phyloP scores from a whole-genome alignment of 805 yeast species.

The Ogataea nakhonphanomensis region DNA sequence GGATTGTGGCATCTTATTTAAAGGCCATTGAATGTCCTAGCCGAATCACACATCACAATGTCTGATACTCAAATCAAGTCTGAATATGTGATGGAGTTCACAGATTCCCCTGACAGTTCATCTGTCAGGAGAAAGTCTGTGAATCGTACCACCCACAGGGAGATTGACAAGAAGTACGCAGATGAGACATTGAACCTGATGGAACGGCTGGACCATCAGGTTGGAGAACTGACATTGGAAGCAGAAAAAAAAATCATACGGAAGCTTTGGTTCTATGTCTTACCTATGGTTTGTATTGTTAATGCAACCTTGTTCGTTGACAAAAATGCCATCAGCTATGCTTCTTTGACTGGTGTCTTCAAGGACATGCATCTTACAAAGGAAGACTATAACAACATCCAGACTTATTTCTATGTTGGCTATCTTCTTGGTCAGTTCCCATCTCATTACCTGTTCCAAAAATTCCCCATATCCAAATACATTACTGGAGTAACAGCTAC shows the following conservation, averaged over 20 bases:
- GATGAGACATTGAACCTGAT: conserved; percentile 24
- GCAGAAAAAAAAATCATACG: conserved; percentile 38
- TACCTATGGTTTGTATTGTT: conserved; percentile 36
- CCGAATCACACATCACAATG: no score
- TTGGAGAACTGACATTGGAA: conserved; percentile 40
- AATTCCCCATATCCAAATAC: conserved; percentile 23
- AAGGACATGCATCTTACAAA: conserved; percentile 42
- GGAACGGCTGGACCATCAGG: conserved; percentile 15
- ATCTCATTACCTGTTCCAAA: conserved; percentile 40
- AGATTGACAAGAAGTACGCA: conserved; percentile 16
- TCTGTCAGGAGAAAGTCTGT: no score
- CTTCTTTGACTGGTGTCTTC: conserved; percentile 45
- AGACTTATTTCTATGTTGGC: conserved; percentile 46
- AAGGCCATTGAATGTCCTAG: no score
- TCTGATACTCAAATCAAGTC: no score
- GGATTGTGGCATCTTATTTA: no score
- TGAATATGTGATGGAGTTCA: no score
- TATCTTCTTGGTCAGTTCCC: conserved; percentile 46
- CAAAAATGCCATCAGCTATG: conserved; percentile 48
- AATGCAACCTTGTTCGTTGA: conserved; percentile 47
- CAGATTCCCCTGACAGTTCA: no score
- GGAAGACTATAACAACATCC: conserved; percentile 41
- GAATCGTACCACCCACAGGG: background rate
- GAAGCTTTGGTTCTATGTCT: conserved; percentile 38
- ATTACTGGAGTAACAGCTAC: conserved; percentile 5